Evolutionary conservation across 2,329 filamentous ascomycete species (phyloP).

Genomic region (Claviceps paspali): DNA sequence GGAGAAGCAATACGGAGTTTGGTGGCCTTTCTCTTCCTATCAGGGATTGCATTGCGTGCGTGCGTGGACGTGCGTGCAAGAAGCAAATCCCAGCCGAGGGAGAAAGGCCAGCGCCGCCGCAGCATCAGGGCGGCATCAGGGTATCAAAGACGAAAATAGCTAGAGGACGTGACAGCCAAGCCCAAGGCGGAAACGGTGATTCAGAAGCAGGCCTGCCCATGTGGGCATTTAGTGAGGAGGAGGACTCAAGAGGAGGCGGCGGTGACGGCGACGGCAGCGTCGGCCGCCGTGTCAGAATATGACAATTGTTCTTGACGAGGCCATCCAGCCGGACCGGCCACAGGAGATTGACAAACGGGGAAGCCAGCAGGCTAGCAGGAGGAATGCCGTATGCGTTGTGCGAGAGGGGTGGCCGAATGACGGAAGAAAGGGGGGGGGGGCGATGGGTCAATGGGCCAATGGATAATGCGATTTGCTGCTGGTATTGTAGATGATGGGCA

Average conservation of each 20-base stretch:
- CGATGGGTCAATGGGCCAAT: not conserved
- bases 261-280: slow-evolving; percentile 3
- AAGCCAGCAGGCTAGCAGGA: not conserved
- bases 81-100: slow-evolving; percentile 1
- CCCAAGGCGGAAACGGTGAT: slow-evolving; percentile 4
- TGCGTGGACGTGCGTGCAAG: slow-evolving; percentile 1
- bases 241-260: not conserved
- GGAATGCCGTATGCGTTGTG: not conserved
- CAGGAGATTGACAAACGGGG: slow-evolving; percentile 1
- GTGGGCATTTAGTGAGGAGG: slow-evolving; percentile 1
- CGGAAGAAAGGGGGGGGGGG: too few species aligned
- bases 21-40: not conserved
- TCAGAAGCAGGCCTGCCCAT: not conserved
- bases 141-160: not conserved
- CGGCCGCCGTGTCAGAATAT: slow-evolving; percentile 3
- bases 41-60: not conserved
- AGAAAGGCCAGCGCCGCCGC: not conserved
- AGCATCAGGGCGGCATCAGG: not conserved
- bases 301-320: not conserved
- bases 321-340: slow-evolving; percentile 3
- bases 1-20: not conserved
- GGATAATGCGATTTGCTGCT: too few species aligned
- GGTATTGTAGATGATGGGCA: too few species aligned
- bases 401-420: too few species aligned
- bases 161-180: not conserved